These are phyloP conservation scores for Kwoniella europaea DNA, from an alignment of 768 basidiomycete genomes.

Conservation along the genomic window DNA sequence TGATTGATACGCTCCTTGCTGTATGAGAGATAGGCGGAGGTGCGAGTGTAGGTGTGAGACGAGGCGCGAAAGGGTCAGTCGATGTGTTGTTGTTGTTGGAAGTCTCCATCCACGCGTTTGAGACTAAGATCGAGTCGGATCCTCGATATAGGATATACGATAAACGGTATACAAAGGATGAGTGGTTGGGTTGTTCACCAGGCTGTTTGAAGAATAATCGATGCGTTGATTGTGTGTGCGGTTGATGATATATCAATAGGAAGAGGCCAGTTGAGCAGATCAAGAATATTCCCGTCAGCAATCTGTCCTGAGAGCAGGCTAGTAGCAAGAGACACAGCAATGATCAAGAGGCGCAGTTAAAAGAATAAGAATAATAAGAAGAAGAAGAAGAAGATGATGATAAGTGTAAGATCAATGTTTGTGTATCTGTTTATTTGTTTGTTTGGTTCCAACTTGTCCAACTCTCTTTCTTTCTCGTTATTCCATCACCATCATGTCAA, in stretches of 20 bases:
- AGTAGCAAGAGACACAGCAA: background rate
- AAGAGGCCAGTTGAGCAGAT: background rate
- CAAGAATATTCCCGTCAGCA: background rate
- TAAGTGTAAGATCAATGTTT: background rate
- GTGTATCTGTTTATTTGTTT: slow-evolving; percentile 3
- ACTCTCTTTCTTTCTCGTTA: slow-evolving; percentile 1
- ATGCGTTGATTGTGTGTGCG: background rate
- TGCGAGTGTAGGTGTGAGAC: slow-evolving; percentile 18
- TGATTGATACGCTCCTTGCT: slow-evolving; percentile 26
- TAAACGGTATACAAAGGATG: background rate
- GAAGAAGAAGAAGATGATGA: slow-evolving; percentile 2
- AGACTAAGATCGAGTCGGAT: background rate
- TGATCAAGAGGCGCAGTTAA: background rate
- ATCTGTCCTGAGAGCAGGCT: background rate
- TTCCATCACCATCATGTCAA: slow-evolving; percentile 3
- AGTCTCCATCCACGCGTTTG: slow-evolving; percentile 17
- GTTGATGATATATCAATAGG: background rate
- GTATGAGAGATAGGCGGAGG: slow-evolving; percentile 14
- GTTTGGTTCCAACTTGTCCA: slow-evolving; percentile 9
- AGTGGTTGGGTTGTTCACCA: background rate
- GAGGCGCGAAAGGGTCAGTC: slow-evolving; percentile 23
- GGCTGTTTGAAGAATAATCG: background rate
- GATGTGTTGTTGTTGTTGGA: slow-evolving; percentile 2
- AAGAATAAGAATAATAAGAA: background rate
- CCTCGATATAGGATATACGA: no score